These are phyloP conservation scores for Pueraria montana DNA, from an alignment of 306 rosid species.

Conservation along the genomic window DNA sequence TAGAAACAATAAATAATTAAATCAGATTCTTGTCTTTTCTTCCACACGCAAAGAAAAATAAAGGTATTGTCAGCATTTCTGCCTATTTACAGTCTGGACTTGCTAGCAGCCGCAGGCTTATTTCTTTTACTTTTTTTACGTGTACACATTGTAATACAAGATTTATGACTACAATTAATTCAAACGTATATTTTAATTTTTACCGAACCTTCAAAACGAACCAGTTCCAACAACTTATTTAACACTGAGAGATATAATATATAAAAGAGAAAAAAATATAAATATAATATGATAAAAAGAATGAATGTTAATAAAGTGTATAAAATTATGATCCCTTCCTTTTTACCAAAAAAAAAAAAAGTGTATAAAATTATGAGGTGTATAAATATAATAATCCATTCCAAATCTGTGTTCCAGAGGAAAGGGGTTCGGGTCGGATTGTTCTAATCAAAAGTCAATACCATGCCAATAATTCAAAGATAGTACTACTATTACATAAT, in stretches of 20 bases:
- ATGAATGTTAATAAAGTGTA: too few relatives aligned
- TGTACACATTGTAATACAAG: background rate
- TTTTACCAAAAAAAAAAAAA: too few relatives aligned
- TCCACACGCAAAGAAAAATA: background rate
- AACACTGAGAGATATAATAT: too few relatives aligned
- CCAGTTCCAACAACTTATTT: too few relatives aligned
- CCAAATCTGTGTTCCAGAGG: background rate
- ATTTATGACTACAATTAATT: too few relatives aligned
- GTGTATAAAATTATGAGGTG: too few relatives aligned
- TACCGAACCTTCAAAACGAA: background rate
- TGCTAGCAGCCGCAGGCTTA: background rate
- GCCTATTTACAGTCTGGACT: background rate
- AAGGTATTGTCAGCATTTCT: background rate
- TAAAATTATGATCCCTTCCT: too few relatives aligned
- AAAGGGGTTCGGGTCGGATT: too few relatives aligned
- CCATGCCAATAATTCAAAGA: constrained; percentile 8
- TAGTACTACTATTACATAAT: background rate
- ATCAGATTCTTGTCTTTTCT: background rate
- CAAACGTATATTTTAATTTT: background rate
- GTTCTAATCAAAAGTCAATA: background rate
- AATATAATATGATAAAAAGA: too few relatives aligned
- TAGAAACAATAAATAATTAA: constrained; percentile 24
- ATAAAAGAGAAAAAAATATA: too few relatives aligned
- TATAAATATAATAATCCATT: background rate
- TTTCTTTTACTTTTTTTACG: background rate